A percentile compares a stretch with the other conserved stretches of the same genome.
Conservation (phyloP, 495 filamentous ascomycete species). For the Penicillium waksmanii region DNA sequence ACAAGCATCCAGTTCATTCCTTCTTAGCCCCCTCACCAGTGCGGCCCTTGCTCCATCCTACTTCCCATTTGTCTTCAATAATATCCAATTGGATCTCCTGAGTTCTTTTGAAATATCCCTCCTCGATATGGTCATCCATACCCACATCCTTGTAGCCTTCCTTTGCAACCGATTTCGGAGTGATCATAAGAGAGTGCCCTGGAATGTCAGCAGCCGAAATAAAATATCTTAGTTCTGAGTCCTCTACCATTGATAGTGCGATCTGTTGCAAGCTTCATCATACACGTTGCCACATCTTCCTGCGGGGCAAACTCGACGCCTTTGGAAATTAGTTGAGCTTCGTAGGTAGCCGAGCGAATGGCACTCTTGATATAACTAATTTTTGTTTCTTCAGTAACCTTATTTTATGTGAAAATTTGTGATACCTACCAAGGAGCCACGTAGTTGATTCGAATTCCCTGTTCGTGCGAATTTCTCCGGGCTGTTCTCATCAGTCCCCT, state of each 20-base stretch:
- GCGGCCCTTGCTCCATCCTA: conserved; percentile 27
- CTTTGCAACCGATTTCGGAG: conserved; percentile 23
- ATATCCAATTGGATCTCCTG: conserved; percentile 23
- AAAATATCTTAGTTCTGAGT: background rate
- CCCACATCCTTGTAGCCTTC: conserved; percentile 25
- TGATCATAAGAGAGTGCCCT: conserved; percentile 26
- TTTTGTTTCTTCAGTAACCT: background rate
- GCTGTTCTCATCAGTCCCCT: conserved; percentile 40
- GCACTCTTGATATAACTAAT: conserved; percentile 29
- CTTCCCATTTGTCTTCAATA: conserved; percentile 26
- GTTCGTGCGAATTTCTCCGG: conserved; percentile 30
- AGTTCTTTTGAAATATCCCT: conserved; percentile 24
- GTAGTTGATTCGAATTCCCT: conserved; percentile 40
- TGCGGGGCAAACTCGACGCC: conserved; percentile 37
- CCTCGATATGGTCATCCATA: conserved; percentile 24
- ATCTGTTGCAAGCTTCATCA: conserved; percentile 39
- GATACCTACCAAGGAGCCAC: conserved; percentile 35
- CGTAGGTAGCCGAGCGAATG: conserved; percentile 24
- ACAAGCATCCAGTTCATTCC: background rate
- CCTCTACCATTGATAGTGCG: conserved; percentile 33
- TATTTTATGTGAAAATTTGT: background rate
- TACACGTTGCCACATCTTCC: conserved; percentile 29
- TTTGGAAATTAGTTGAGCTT: conserved; percentile 29
- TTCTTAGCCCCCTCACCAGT: conserved; percentile 18
- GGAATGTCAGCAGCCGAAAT: background rate